Percentiles rank a stretch among this genome's conserved stretches.
phyloP scores from a whole-genome alignment of 2,329 filamentous ascomycete genomes.

The Aspergillus latus region DNA sequence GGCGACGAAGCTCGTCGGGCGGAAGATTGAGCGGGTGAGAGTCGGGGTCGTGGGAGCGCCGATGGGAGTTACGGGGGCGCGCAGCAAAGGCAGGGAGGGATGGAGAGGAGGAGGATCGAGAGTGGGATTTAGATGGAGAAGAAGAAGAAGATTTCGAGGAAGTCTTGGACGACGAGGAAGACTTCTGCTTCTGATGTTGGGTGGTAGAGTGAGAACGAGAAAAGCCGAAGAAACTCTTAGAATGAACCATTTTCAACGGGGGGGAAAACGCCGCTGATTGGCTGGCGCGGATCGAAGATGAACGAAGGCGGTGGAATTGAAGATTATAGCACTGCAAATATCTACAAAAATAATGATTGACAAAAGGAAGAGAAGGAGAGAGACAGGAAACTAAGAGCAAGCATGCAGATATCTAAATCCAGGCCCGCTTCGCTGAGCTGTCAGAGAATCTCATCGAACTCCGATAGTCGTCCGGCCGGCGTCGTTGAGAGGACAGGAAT shows the following conservation, averaged over 20 bases:
- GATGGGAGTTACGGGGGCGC: slow-evolving; percentile 21
- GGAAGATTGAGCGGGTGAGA: slow-evolving; percentile 87
- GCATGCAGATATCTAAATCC: not conserved
- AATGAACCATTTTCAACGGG: slow-evolving; percentile 35
- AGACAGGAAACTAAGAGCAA: not conserved
- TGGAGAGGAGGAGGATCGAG: slow-evolving; percentile 33
- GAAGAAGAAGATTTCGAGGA: slow-evolving; percentile 10
- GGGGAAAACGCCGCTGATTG: slow-evolving; percentile 22
- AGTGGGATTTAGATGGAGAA: slow-evolving; percentile 19
- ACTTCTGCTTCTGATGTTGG: not conserved
- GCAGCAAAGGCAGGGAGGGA: slow-evolving; percentile 28
- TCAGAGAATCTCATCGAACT: slow-evolving; percentile 12
- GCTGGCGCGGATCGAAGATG: slow-evolving; percentile 33
- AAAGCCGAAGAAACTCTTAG: slow-evolving; percentile 34
- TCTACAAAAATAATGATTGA: not conserved
- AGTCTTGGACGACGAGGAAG: slow-evolving; percentile 21
- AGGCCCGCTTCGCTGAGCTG: slow-evolving; percentile 3
- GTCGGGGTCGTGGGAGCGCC: slow-evolving; percentile 52
- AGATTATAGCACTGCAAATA: not conserved
- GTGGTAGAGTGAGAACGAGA: slow-evolving; percentile 26
- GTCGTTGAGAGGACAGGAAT: slow-evolving; percentile 14
- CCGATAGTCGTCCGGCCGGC: slow-evolving; percentile 4
- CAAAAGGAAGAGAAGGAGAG: slow-evolving; percentile 1
- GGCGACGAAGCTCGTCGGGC: slow-evolving; percentile 80
- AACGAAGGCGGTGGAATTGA: slow-evolving; percentile 43